These are phyloP conservation scores for Solanum sitiens DNA, from an alignment of 257 asterid genomes.

Conservation along the genomic window DNA sequence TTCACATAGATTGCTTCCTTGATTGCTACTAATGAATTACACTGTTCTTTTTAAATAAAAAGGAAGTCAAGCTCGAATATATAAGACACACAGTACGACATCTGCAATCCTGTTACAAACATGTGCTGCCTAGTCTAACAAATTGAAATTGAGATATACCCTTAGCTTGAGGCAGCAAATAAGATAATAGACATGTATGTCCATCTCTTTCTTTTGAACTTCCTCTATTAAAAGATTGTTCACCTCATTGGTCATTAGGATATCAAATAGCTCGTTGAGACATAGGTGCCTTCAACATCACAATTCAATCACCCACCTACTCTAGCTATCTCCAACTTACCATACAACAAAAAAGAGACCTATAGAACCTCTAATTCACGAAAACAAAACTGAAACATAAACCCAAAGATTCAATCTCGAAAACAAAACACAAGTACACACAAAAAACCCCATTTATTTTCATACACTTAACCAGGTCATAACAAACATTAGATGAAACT, in stretches of 20 bases:
- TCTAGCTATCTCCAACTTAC: not conserved
- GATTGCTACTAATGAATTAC: not conserved
- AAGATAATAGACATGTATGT: not conserved
- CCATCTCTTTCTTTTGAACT: not conserved
- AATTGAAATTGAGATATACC: not conserved
- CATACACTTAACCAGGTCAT: not conserved
- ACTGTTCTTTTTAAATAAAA: not conserved
- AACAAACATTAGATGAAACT: not conserved
- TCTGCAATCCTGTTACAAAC: not conserved
- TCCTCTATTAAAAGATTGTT: not conserved
- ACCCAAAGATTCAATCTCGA: not conserved
- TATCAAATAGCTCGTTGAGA: not conserved
- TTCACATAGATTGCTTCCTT: not conserved
- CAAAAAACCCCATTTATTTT: not conserved
- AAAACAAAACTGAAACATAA: not conserved
- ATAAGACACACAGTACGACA: not conserved
- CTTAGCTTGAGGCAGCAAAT: not conserved
- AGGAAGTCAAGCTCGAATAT: not conserved
- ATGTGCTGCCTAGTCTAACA: not conserved
- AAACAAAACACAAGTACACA: not conserved
- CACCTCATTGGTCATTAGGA: not conserved
- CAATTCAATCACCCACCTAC: not conserved
- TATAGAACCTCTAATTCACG: not conserved
- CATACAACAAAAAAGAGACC: not conserved
- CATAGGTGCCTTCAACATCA: not conserved